Evolutionary conservation across 2,329 filamentous ascomycete species (phyloP), one percentile per base, ranked within the genome.

Genomic region (Diaporthe sp.): DNA sequence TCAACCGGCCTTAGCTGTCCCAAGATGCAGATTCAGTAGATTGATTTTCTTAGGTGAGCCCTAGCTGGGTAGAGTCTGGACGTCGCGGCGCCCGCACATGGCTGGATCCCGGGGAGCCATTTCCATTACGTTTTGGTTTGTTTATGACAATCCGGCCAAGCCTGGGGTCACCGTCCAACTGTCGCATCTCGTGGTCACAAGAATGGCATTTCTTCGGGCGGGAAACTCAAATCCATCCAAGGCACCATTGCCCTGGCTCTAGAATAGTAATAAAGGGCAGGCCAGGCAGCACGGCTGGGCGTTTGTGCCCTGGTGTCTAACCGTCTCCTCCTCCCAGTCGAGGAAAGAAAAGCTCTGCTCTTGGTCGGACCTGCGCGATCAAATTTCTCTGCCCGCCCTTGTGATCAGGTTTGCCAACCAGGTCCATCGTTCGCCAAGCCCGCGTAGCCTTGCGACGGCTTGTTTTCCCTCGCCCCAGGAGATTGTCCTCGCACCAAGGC

Each of bases 1-100:
- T 90, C 67, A 88, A 88, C 37, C 49, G 74, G 13, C 61, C 70
- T 57, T 73, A 19, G 69, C 42, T 28, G 55, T 51, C 44, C 39
- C 55, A 51, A 51, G 28, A 22, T 49, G 42, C 65, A 68, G 46
- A 39, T 39, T 25, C 57, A 13, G 49, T 25, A 73, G 53, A 37
- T 72, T 49, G 22, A 19, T 25, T 51, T 34, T 73, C 46, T 46
- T 37, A 34, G 31, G 44, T 37, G 62, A 2, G 51, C 37, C 15
- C 51, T 58, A 70, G 68, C 53, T 58, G 59, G 46, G 58, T 19
- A 65, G 55, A 59, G 57, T 49, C 58, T 65, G 57, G 57, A 73
- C 46, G 58, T 55, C 70, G 49, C 73, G 34, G 46, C 51, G 68
- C 68, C 73, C 73, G 73, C 59, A 39, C 59, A 37, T 39, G 46